Base-by-base conservation (phyloP, 2,329 filamentous ascomycete genomes). In the Fusarium torulosum region DNA sequence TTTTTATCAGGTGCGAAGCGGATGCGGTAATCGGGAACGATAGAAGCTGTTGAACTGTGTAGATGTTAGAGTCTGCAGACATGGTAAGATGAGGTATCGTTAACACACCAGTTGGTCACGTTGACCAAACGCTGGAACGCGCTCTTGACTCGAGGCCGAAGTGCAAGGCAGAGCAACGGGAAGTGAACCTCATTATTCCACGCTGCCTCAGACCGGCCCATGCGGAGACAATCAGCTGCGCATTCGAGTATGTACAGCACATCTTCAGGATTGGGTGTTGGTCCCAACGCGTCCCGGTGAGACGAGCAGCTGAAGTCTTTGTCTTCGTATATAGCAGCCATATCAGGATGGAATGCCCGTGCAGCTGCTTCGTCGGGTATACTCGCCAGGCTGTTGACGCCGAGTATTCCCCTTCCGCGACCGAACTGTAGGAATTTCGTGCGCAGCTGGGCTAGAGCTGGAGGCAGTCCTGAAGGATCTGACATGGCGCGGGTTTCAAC, bases 181-280 rank as follows among this genome's bases (percentile, higher is more conserved):
- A 37, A 55, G 35, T 55, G 41, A 19, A 50, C 45, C 1, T 38
- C 35, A 3, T 33, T 45, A 14, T 60, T 55, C 53, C 50, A 67
- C 7, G 49, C 45, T 0, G 37, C 4, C 9, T 45, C 45, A 17
- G 44, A 54, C 17, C 42, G 45, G 4, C 44, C 41, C 29, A 44
- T 15, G 3, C 40, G 27, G 7, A 59, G 43, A 25, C 43, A 53
- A 21, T 59, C 38, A 3, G 27, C 27, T 1, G 43, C 50, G 7
- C 29, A 27, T 11, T 53, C 11, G 19, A 59, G 51, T 5, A 56
- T 19, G 8, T 47, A 63, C 14, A 64, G 25, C 14, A 41, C 42
- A 7, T 64, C 37, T 9, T 53, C 40, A 0, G 25, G 27, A 9
- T 20, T 37, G 2, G 38, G 42, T 1, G 52, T 58, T 1, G 17